Base-by-base conservation (phyloP, 768 basidiomycete species). In the Psilocybe azurescens region DNA sequence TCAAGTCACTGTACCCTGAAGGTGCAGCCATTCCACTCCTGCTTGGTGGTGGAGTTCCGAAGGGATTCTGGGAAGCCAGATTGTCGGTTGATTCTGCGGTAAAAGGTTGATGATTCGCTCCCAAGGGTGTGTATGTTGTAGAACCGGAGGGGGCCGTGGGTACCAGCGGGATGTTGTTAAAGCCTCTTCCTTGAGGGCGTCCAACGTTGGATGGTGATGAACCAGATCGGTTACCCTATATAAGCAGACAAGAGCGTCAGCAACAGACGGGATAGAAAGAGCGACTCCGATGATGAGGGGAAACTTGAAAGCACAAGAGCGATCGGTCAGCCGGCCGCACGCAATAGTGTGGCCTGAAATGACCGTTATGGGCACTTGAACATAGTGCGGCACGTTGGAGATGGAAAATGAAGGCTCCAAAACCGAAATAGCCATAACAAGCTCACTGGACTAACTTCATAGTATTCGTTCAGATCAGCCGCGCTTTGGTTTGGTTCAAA, bases 61-160 rank as follows among this genome's bases (percentile, higher is more conserved):
- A 58, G 11, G 47, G 57, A 51, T 58, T 58, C n/a, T 36, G 65
- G 57, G 14, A 57, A 6, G 66, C 48, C 11, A 67, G 50, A 48
- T 70, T 65, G 59, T 70, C 69, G 51, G 65, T 67, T 18, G 69
- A 70, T 10, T 70, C 65, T 24, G 59, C 65, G 3, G 63, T 33
- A 14, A 53, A 61, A 20, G 64, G 64, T 18, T 61, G 58, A n/a
- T 61, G 58, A n/a, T 55, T 58, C 7, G 47, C 50, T 20, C 38
- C 54, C 18, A 62, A 36, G 13, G 66, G 61, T 44, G 62, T 58
- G 53, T 67, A 67, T 16, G 69, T 56, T 6, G 61, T 61, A 24
- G 55, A 29, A 5, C 20, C 20, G 32, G 46, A 33, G 58, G 51
- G 13, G 24, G 64, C 29, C 29, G 61, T 46, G 41, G 60, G 39